Conservation (phyloP, 1,284 basidiomycete species). For the Mycosarcoma mackinlayi region DNA sequence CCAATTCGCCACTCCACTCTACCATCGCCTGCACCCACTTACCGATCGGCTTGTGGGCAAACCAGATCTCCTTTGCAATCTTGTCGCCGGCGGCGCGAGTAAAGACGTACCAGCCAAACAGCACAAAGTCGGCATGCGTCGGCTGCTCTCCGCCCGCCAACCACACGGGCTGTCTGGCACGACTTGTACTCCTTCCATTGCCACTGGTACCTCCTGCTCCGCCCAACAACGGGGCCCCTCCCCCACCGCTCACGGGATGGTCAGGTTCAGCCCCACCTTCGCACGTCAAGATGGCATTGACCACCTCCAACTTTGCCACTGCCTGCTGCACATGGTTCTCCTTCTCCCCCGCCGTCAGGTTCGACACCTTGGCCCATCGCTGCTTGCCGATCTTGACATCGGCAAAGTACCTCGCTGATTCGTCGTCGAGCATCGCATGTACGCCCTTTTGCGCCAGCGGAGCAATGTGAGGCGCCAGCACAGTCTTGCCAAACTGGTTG, state of each 20-base stretch:
- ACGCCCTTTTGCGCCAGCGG: conserved; percentile 40
- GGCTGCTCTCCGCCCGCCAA: conserved; percentile 50
- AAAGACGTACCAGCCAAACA: conserved; percentile 57
- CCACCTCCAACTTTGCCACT: conserved; percentile 34
- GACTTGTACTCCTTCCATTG: conserved; percentile 9
- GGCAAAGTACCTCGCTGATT: conserved; percentile 51
- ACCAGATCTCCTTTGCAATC: conserved; percentile 48
- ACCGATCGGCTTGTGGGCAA: conserved; percentile 28
- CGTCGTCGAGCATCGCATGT: conserved; percentile 43
- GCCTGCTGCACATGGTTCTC: conserved; percentile 30
- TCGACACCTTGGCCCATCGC: conserved; percentile 33
- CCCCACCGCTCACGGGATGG: neutral
- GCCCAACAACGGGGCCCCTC: neutral
- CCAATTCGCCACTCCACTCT: conserved; percentile 47
- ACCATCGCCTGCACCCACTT: conserved; percentile 50
- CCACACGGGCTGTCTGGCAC: conserved; percentile 25
- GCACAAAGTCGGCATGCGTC: conserved; percentile 56
- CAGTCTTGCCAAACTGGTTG: conserved; percentile 46
- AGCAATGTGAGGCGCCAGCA: conserved; percentile 41
- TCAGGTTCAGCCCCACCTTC: conserved; percentile 22
- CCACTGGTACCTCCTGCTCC: neutral
- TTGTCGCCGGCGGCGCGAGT: conserved; percentile 35
- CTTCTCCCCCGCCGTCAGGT: conserved; percentile 20
- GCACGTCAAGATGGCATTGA: conserved; percentile 39
- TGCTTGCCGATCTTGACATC: conserved; percentile 51